Conservation (phyloP, 805 yeast species). For the Candida railenensis region DNA sequence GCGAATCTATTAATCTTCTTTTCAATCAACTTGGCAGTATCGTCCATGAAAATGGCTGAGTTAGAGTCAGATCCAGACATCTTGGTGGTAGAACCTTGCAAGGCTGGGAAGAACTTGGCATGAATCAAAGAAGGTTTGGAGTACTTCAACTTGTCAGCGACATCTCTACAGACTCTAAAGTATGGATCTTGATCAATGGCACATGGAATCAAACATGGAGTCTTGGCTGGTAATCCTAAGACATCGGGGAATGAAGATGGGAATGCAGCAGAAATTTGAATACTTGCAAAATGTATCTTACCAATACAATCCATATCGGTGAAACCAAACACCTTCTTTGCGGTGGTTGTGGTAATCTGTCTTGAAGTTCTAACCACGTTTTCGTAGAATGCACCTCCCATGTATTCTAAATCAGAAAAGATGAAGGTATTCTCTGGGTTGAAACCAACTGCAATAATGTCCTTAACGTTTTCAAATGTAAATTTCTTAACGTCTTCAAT, state of each 20-base stretch:
- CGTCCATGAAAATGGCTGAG: conserved; percentile 92
- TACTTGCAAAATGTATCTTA: conserved; percentile 89
- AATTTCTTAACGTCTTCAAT: conserved; percentile 83
- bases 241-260: conserved; percentile 95
- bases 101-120: conserved; percentile 95
- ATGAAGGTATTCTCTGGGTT: conserved; percentile 93
- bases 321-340: conserved; percentile 95
- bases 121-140: conserved; percentile 91
- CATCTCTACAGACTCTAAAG: conserved; percentile 96
- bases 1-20: conserved; percentile 96
- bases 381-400: conserved; percentile 93
- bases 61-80: conserved; percentile 95
- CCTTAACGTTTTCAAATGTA: conserved; percentile 83
- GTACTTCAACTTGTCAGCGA: conserved; percentile 87
- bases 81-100: conserved; percentile 94
- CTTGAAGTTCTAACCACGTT: conserved; percentile 90
- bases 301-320: conserved; percentile 94
- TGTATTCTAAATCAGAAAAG: conserved; percentile 87
- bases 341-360: conserved; percentile 95
- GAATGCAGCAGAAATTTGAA: conserved; percentile 95
- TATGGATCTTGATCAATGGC: conserved; percentile 99
- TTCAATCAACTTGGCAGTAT: conserved; percentile 85
- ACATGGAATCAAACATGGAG: conserved; percentile 97
- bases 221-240: conserved; percentile 79
- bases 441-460: conserved; percentile 91